These are phyloP conservation scores for Pseudogymnoascus sp. DNA, from an alignment of 2,329 filamentous ascomycete genomes.

Conservation along the genomic window DNA sequence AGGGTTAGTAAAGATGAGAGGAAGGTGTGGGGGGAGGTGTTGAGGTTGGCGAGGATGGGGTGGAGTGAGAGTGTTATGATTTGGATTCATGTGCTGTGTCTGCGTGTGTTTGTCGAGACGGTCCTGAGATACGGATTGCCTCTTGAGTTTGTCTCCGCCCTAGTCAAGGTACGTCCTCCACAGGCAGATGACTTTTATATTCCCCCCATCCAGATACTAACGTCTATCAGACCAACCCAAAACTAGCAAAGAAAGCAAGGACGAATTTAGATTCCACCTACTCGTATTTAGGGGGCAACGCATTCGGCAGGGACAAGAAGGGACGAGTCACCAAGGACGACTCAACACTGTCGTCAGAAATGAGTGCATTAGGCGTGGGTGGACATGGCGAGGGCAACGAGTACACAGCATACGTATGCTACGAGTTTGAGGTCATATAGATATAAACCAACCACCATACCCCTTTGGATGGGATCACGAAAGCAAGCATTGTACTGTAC, in stretches of 20 bases:
- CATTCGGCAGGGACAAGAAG: slow-evolving; percentile 88
- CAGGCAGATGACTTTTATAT: not conserved
- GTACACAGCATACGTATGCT: slow-evolving; percentile 96
- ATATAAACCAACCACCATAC: slow-evolving; percentile 3
- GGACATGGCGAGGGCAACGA: slow-evolving; percentile 63
- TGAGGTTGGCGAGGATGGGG: slow-evolving; percentile 80
- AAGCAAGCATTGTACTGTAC: slow-evolving; percentile 5
- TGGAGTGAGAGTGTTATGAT: slow-evolving; percentile 96
- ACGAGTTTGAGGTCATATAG: slow-evolving; percentile 72
- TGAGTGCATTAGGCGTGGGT: slow-evolving; percentile 66
- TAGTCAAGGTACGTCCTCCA: slow-evolving; percentile 64
- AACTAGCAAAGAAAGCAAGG: slow-evolving; percentile 72
- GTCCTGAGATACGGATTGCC: slow-evolving; percentile 94
- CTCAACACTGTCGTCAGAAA: slow-evolving; percentile 67
- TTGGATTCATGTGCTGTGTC: slow-evolving; percentile 84
- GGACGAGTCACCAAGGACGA: slow-evolving; percentile 89
- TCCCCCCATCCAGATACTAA: slow-evolving; percentile 16
- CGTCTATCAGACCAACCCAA: slow-evolving; percentile 63
- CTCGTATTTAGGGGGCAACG: slow-evolving; percentile 90
- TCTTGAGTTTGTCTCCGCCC: slow-evolving; percentile 75
- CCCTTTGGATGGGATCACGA: slow-evolving; percentile 3
- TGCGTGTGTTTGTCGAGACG: slow-evolving; percentile 94
- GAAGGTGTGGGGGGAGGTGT: slow-evolving; percentile 86
- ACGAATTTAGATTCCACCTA: slow-evolving; percentile 74
- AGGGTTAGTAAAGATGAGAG: slow-evolving; percentile 76